Evolutionary conservation across 73 alveolate genomes (phyloP).

Genomic region (Uronychia setigera): DNA sequence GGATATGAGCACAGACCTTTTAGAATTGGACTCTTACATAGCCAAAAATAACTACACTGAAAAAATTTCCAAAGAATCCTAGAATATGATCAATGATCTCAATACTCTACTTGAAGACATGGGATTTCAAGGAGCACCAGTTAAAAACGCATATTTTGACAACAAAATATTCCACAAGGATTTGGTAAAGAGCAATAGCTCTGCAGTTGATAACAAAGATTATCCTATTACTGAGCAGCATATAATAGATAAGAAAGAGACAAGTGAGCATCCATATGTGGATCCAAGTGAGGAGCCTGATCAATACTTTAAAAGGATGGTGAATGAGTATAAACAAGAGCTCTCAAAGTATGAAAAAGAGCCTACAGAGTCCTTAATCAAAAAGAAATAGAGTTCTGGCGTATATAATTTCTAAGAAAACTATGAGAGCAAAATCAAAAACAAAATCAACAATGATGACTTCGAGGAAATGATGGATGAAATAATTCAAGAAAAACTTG

Average conservation of each 20-base stretch:
- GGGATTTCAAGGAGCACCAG: not conserved
- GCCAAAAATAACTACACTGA: not conserved
- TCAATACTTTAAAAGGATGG: not conserved
- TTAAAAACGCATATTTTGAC: not conserved
- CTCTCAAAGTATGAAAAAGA: not conserved
- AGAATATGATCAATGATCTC: not conserved
- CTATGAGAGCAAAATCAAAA: not conserved
- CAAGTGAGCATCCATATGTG: too few species aligned
- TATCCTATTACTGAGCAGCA: not conserved
- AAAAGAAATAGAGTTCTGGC: not conserved
- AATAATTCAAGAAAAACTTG: not conserved
- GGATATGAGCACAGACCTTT: not conserved
- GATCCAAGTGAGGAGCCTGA: too few species aligned
- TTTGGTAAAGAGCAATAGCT: not conserved
- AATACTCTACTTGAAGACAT: not conserved
- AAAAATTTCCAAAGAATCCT: not conserved
- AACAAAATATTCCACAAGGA: not conserved
- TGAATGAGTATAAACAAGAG: not conserved
- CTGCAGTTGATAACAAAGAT: not conserved
- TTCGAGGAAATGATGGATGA: not conserved
- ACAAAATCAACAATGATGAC: not conserved
- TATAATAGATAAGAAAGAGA: not conserved
- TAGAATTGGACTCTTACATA: not conserved
- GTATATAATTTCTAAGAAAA: not conserved
- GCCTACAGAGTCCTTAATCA: not conserved